phyloP scores from a whole-genome alignment of 805 yeast genomes.

The Cephaloascus albidus region DNA sequence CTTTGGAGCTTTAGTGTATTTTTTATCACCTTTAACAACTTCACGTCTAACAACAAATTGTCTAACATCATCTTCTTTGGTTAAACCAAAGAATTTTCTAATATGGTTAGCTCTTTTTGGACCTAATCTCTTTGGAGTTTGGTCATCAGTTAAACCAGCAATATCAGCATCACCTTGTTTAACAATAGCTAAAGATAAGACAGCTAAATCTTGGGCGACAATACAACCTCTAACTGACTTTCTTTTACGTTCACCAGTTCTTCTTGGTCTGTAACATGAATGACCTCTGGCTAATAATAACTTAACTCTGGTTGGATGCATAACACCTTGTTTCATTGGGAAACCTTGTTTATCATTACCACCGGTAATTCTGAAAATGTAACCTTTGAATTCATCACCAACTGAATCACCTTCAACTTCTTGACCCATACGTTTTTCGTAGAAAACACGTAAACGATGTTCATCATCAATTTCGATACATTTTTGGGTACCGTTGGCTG shows the following conservation, averaged over 20 bases:
- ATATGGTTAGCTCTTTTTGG: constrained; percentile 99
- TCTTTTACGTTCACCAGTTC: constrained; percentile 99
- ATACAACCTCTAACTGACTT: constrained; percentile 99
- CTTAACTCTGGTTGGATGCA: constrained; percentile 99
- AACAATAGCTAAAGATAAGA: constrained; percentile 83
- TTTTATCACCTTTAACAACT: constrained; percentile 95
- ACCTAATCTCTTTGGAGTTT: constrained; percentile 98
- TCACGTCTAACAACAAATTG: constrained; percentile 93
- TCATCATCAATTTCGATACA: constrained; percentile 97
- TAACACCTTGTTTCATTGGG: constrained; percentile 99
- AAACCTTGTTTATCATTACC: constrained; percentile 99
- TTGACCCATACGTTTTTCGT: constrained; percentile 99
- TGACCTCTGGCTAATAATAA: constrained; percentile 87
- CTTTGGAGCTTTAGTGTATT: constrained; percentile 99
- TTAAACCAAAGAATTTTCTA: constrained; percentile 98
- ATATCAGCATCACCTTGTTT: constrained; percentile 97
- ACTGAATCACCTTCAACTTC: constrained; percentile 98
- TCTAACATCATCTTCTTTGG: constrained; percentile 89
- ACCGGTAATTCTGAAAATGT: constrained; percentile 97
- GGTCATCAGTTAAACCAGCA: constrained; percentile 89
- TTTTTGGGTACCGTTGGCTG: constrained; percentile 99
- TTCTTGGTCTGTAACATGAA: constrained; percentile 99
- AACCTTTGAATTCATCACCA: constrained; percentile 99
- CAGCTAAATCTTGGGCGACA: constrained; percentile 95
- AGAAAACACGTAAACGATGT: constrained; percentile 96